Percentiles rank a stretch among this genome's conserved stretches.
phyloP scores from a whole-genome alignment of 306 rosid genomes.

The Rosa persica region DNA sequence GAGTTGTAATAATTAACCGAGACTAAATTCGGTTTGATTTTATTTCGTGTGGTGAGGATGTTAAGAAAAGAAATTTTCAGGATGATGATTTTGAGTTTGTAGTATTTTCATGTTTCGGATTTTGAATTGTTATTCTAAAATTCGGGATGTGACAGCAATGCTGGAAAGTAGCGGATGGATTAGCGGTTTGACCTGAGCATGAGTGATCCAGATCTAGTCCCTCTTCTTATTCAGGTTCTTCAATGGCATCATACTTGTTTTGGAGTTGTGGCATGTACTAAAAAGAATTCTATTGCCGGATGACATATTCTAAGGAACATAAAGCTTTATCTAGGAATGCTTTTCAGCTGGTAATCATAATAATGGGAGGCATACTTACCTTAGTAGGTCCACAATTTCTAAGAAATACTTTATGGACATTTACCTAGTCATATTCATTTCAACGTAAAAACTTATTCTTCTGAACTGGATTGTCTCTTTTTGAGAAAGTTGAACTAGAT shows the following conservation, averaged over 20 bases:
- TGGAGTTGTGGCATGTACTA: slow-evolving; percentile 9
- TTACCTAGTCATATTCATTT: not conserved
- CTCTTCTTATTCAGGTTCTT: slow-evolving; percentile 83
- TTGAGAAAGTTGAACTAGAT: too few relatives aligned
- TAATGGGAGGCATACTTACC: not conserved
- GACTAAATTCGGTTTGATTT: too few relatives aligned
- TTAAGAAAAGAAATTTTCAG: too few relatives aligned
- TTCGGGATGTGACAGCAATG: too few relatives aligned
- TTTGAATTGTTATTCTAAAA: too few relatives aligned
- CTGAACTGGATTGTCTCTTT: too few relatives aligned
- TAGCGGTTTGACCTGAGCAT: slow-evolving; percentile 79
- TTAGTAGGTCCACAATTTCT: not conserved
- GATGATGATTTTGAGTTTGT: too few relatives aligned
- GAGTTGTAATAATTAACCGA: too few relatives aligned
- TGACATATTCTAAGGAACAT: not conserved
- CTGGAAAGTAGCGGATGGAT: slow-evolving; percentile 82
- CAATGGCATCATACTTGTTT: not conserved
- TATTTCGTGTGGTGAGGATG: too few relatives aligned
- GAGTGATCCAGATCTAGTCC: slow-evolving; percentile 96
- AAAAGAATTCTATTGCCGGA: not conserved
- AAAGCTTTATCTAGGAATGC: not conserved
- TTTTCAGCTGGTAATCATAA: not conserved
- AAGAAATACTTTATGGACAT: not conserved
- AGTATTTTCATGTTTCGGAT: too few relatives aligned
- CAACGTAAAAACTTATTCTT: too few relatives aligned